Percentiles rank a stretch among this genome's conserved stretches.
phyloP scores from a whole-genome alignment of 1,139 yeast species.

The Sugiyamaella grinbergsii region DNA sequence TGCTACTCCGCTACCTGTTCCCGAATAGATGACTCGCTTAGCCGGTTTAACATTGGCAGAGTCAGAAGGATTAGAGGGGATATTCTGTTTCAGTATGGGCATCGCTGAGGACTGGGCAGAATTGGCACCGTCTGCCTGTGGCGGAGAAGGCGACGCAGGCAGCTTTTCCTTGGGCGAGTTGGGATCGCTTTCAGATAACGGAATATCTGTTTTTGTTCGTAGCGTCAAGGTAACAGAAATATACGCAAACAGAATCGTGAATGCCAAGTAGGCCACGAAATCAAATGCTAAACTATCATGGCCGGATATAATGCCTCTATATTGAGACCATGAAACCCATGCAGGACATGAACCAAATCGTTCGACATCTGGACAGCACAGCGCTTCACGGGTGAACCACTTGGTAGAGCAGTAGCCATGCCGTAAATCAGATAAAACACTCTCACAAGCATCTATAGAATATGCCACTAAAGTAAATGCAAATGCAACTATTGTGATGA shows the following conservation, averaged over 20 bases:
- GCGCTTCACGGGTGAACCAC: conserved; percentile 51
- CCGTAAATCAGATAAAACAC: conserved; percentile 55
- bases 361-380: conserved; percentile 46
- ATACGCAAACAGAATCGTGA: conserved; percentile 50
- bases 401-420: conserved; percentile 56
- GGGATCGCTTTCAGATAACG: conserved; percentile 28
- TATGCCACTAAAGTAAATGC: conserved; percentile 55
- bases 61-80: background rate
- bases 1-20: conserved; percentile 67
- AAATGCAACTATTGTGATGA: conserved; percentile 54
- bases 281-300: conserved; percentile 34
- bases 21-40: conserved; percentile 48
- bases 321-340: conserved; percentile 55
- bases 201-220: conserved; percentile 50
- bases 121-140: background rate
- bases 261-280: conserved; percentile 47
- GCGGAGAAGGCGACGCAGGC: conserved; percentile 1
- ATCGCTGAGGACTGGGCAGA: background rate
- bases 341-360: conserved; percentile 41
- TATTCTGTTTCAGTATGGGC: background rate
- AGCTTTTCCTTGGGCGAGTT: conserved; percentile 9
- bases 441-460: conserved; percentile 55
- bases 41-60: background rate
- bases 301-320: conserved; percentile 16
- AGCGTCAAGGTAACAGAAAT: conserved; percentile 53